phyloP scores from a whole-genome alignment of 306 rosid species.

The Fagus crenata region DNA sequence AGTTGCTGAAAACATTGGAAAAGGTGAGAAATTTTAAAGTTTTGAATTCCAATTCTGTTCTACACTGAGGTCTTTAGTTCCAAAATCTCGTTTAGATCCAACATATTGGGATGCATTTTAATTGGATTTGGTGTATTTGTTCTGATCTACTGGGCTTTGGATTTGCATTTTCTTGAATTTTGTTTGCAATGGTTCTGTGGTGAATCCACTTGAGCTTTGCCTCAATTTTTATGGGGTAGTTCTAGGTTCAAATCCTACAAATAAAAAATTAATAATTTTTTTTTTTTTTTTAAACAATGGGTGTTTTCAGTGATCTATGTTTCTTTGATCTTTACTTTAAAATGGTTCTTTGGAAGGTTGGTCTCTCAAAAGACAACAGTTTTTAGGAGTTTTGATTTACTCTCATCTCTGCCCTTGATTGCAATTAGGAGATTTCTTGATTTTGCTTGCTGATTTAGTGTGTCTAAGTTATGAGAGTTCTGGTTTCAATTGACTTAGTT shows the following conservation, averaged over 20 bases:
- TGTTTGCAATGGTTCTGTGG: background rate
- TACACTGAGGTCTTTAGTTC: background rate
- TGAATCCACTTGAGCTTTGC: background rate
- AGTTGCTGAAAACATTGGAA: too few species aligned
- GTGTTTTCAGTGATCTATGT: background rate
- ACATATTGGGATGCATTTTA: background rate
- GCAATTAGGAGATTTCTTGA: background rate
- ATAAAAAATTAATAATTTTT: too few species aligned
- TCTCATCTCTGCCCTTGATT: background rate
- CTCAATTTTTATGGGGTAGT: background rate
- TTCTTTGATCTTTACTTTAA: background rate
- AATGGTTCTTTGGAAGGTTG: constrained; percentile 1
- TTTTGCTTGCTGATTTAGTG: background rate
- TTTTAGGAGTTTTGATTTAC: background rate
- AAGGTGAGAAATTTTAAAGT: too few species aligned
- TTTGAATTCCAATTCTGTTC: background rate
- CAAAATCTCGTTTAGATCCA: background rate
- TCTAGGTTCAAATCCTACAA: background rate
- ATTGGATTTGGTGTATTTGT: background rate
- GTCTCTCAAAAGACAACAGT: background rate
- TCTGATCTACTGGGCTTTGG: background rate
- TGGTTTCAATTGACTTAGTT: background rate
- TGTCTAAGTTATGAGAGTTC: background rate
- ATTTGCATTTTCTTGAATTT: background rate
- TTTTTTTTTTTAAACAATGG: background rate